Base-by-base conservation (phyloP, 306 rosid genomes). In the Lablab purpureus region DNA sequence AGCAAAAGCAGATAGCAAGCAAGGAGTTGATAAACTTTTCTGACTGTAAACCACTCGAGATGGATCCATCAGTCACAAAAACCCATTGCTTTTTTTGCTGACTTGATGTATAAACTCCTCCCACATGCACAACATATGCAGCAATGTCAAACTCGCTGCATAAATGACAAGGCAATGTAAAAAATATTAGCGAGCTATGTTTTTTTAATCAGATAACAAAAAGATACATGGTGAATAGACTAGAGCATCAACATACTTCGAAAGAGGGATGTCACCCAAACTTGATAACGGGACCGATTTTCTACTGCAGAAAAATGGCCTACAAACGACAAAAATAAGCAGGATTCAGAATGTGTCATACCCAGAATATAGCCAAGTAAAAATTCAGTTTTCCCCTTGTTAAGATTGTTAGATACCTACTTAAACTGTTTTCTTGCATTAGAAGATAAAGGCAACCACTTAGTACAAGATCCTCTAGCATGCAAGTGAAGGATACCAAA, bases 1-100 rank as follows among this genome's bases (percentile, higher is more conserved):
- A 84, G 84, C 87, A 86, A 88, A 92, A 94, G 85, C 90, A 86
- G 75, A 94, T 91, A 84, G 97, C 99, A 72, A 94, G 97, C 85
- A 92, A 74, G 51, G 85, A 85, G 80, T 83, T 77, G 21, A 70
- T 71, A 56, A 79, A 52, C 55, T 87, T 80, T 65, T 86, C 89
- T 3, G 88, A 74, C 41, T 68, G 79, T 80, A 80, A 80, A 72
- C 82, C 91, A 59, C 77, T 65, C 75, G 59, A 77, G 81, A 83
- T 70, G 78, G 97, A 91, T 84, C 90, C 91, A 86, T 91, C 97
- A 69, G 95, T 84, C 80, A 91, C 97, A 74, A 91, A 94, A 80
- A 90, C 83, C 99, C 97, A 92, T 78, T 94, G 99, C 84, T 85
- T 92, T 86, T 77, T 89, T 73, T 87, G 93, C 55, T 86, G 88